Evolutionary conservation across 768 basidiomycete species (phyloP), one percentile per base, ranked within the genome.

Genomic region (Lactarius akahatsu): DNA sequence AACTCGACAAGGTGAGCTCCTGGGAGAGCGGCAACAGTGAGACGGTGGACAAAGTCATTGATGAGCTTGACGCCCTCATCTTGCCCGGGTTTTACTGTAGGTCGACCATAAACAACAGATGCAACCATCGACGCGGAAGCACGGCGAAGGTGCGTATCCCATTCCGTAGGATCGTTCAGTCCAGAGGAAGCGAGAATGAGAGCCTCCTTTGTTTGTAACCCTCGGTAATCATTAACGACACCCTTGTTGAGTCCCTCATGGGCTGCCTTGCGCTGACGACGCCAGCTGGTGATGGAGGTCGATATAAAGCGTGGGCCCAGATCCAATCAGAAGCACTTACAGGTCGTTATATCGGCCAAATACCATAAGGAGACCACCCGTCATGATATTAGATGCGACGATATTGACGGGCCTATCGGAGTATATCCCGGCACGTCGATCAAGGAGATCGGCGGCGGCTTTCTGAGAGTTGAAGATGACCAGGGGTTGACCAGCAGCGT

Each of bases 1-100:
- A 70, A 69, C 20, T 69, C 69, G 5, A 65, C 68, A 6, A 69
- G 34, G 65, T 76, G 75, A 34, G 74, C 71, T 2, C 80, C 80
- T 43, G 79, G 80, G 41, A 73, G 72, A 10, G 74, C 73, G 3
- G 80, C 77, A 11, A 70, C 70, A 16, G 75, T 75, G 18, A 79
- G 62, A 10, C 77, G 72, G 9, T 68, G 55, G 11, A 74, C 68
- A 38, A 75, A 70, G 47, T 70, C 69, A 47, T 72, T 68, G 15
- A 78, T 72, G 15, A 70, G 66, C 15, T 54, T 64, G 40, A 78
- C 58, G 11, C 65, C 16, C 9, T 54, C 57, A 52, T 72, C 72
- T 28, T 60, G 43, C 34, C 71, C 70, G 8, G 70, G 64, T 30
- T 50, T 61, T 20, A 74, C 57, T 2, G 67, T 64, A 5, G 70